Conservation (phyloP, 108 stramenopile species). For the Stephanodiscus triporus region DNA sequence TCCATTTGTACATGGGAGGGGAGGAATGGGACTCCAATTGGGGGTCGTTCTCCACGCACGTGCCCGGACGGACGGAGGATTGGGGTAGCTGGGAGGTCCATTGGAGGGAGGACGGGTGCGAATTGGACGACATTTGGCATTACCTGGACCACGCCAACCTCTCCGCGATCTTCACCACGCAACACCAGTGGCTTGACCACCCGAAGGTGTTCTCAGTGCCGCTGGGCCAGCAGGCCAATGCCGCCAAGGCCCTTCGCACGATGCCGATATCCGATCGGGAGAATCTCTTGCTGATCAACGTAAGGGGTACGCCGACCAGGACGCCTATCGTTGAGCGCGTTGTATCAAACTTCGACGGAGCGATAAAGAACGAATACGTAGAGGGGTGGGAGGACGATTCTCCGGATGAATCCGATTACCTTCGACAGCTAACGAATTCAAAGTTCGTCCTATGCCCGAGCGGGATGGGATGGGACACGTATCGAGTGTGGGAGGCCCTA, state of each 20-base stretch:
- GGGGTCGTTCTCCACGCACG: slow-evolving; percentile 45
- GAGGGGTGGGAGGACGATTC: too few relatives aligned
- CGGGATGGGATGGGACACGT: slow-evolving; percentile 59
- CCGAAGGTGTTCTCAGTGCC: slow-evolving; percentile 57
- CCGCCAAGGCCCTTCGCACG: background rate
- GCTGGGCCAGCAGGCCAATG: slow-evolving; percentile 18
- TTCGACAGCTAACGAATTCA: slow-evolving; percentile 17
- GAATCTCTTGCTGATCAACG: slow-evolving; percentile 52
- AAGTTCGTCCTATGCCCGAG: slow-evolving; percentile 58
- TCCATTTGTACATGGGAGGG: slow-evolving; percentile 41
- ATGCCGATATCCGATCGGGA: slow-evolving; percentile 7
- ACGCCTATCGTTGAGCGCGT: slow-evolving; percentile 27
- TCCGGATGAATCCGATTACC: slow-evolving; percentile 27
- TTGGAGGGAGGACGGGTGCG: slow-evolving; percentile 18
- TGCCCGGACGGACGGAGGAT: slow-evolving; percentile 38
- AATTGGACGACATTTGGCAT: slow-evolving; percentile 15
- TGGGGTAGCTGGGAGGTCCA: slow-evolving; percentile 22
- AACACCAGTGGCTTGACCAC: slow-evolving; percentile 47
- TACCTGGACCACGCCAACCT: slow-evolving; percentile 53
- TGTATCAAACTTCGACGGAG: slow-evolving; percentile 50
- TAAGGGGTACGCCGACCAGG: slow-evolving; percentile 18
- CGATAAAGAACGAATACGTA: slow-evolving; percentile 10
- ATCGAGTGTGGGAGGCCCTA: slow-evolving; percentile 57
- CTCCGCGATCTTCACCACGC: slow-evolving; percentile 43
- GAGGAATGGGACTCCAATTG: slow-evolving; percentile 46